Percentiles rank a stretch among this genome's conserved stretches.
Evolutionary conservation across 2,329 filamentous ascomycete genomes (phyloP).

Genomic region (Cladobotryum protrusum): DNA sequence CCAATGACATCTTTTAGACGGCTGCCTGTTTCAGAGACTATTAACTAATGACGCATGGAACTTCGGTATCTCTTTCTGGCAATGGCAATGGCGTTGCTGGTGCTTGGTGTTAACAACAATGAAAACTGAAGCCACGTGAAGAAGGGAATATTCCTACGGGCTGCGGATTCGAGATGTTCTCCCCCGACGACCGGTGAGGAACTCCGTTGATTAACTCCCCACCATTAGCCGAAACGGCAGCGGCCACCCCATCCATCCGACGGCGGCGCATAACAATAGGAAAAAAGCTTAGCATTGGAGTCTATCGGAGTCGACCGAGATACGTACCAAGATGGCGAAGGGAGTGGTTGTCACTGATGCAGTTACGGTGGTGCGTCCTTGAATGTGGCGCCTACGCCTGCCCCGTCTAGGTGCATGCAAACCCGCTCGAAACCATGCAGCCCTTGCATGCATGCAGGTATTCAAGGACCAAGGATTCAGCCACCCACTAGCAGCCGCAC

Average conservation of each 20-base stretch:
- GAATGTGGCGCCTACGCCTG: background rate
- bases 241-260: slow-evolving; percentile 5
- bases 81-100: too few relatives aligned
- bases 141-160: background rate
- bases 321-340: too few relatives aligned
- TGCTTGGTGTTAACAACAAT: too few relatives aligned
- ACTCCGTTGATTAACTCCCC: slow-evolving; percentile 2
- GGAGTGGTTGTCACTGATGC: background rate
- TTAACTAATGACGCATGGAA: too few relatives aligned
- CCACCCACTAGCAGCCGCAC: background rate
- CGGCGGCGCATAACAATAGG: slow-evolving; percentile 2
- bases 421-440: background rate
- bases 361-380: background rate
- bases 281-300: background rate
- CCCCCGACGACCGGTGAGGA: background rate
- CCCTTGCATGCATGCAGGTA: background rate
- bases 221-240: background rate
- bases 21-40: too few relatives aligned
- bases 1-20: too few relatives aligned
- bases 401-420: background rate
- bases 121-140: too few relatives aligned
- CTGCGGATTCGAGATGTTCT: background rate
- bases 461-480: background rate
- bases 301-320: too few relatives aligned
- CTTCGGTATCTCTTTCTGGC: too few relatives aligned